Conservation (phyloP, 129 eudicot species). For the Escallonia herrerae region DNA sequence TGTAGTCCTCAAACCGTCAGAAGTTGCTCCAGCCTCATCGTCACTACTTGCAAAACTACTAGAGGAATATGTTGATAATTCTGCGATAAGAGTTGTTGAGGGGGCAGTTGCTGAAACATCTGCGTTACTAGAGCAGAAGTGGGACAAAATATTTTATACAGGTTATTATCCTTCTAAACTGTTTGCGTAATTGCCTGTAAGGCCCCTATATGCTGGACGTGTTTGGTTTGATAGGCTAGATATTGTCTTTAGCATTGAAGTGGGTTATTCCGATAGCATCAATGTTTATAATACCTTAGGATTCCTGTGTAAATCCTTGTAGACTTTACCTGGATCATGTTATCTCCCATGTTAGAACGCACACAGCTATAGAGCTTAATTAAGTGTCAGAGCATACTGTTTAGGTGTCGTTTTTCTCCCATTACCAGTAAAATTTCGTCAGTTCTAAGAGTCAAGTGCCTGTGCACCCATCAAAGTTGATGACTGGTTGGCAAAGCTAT, state of each 20-base stretch:
- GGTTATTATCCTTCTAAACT: conserved; percentile 7
- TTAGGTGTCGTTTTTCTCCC: too few relatives aligned
- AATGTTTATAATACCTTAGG: too few relatives aligned
- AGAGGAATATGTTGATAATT: conserved; percentile 20
- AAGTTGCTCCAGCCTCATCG: conserved; percentile 35
- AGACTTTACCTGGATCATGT: too few relatives aligned
- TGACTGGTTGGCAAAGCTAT: too few relatives aligned
- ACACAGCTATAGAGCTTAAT: too few relatives aligned
- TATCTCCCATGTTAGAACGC: too few relatives aligned
- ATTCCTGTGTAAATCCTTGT: too few relatives aligned
- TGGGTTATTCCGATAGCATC: not conserved
- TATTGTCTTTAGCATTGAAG: not conserved
- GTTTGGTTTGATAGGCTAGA: not conserved
- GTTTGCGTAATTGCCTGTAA: not conserved
- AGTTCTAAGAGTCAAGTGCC: too few relatives aligned
- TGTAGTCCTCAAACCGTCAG: conserved; percentile 41
- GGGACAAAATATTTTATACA: conserved; percentile 43
- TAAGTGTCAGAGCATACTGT: too few relatives aligned
- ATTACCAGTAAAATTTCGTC: too few relatives aligned
- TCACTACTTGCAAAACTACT: conserved; percentile 22
- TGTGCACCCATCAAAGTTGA: too few relatives aligned
- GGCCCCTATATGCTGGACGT: not conserved
- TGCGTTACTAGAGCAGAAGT: conserved; percentile 36
- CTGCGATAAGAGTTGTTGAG: conserved; percentile 25
- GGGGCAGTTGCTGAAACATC: conserved; percentile 35